Evolutionary conservation across 2,329 filamentous ascomycete genomes (phyloP).

Genomic region (Hypoxylon sp.): DNA sequence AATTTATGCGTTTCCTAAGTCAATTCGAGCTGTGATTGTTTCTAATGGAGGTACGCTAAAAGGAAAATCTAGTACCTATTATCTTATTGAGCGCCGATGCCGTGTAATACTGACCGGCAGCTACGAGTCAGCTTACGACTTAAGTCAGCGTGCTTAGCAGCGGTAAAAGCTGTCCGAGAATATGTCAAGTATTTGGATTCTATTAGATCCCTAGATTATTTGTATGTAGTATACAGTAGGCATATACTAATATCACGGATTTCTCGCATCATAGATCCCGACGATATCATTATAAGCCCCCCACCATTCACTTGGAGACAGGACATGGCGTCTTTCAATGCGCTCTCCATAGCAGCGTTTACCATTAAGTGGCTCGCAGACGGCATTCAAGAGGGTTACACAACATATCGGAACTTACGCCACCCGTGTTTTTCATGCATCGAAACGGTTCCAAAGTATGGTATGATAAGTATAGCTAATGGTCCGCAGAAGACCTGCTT

Average conservation of each 20-base stretch:
- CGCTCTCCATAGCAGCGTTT: neutral
- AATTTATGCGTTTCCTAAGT: neutral
- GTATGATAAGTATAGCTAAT: conserved; percentile 7
- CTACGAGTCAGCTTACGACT: neutral
- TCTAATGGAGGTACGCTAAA: neutral
- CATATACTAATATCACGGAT: neutral
- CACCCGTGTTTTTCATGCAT: conserved; percentile 18
- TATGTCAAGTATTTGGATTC: neutral
- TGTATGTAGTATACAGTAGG: neutral
- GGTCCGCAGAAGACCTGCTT: neutral
- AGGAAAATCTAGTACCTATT: neutral
- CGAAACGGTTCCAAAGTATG: conserved; percentile 14
- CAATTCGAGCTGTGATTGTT: neutral
- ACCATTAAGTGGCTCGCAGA: conserved; percentile 19
- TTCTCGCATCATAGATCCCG: neutral
- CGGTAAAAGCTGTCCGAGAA: no score
- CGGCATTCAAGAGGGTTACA: conserved; percentile 22
- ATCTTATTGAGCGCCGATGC: neutral
- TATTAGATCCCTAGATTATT: neutral
- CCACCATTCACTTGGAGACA: neutral
- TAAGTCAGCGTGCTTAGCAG: neutral
- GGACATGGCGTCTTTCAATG: neutral
- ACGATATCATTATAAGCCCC: no score
- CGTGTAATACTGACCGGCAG: neutral
- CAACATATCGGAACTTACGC: conserved; percentile 19